A percentile compares a stretch with the other conserved stretches of the same genome.
Evolutionary conservation across 345 rosid species (phyloP).

Genomic region (Conringia planisiliqua): DNA sequence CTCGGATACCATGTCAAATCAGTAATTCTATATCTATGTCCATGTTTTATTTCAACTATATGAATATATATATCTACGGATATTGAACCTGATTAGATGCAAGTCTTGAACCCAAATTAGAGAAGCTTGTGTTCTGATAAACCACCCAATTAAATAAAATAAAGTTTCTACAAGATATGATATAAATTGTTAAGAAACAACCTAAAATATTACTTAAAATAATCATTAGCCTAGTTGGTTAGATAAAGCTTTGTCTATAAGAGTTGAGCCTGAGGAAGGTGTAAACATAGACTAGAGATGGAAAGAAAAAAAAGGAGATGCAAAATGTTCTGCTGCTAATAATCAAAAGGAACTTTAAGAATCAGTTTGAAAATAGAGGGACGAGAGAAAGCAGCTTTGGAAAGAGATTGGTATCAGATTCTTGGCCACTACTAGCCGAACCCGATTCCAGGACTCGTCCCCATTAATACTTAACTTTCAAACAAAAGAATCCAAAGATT

Average conservation of each 20-base stretch:
- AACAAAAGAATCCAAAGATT: conserved; percentile 2
- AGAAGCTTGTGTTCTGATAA: neutral
- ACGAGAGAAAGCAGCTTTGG: conserved; percentile 18
- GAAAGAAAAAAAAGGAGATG: neutral
- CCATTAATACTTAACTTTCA: neutral
- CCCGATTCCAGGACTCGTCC: conserved; percentile 20
- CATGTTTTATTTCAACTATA: neutral
- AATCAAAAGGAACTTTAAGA: conserved; percentile 24
- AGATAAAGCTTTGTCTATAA: neutral
- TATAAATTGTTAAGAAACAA: too few species aligned
- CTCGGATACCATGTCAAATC: neutral
- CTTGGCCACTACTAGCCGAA: conserved; percentile 27
- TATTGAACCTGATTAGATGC: neutral
- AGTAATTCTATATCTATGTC: neutral
- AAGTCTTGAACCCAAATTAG: neutral
- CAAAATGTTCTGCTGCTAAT: conserved; percentile 3
- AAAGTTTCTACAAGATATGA: too few species aligned
- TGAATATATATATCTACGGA: neutral
- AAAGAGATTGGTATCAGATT: conserved; percentile 25
- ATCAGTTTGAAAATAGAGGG: conserved; percentile 18
- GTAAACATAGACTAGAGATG: neutral
- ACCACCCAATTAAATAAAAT: too few species aligned
- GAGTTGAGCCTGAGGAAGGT: neutral
- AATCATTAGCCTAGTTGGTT: neutral
- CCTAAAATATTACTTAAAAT: too few species aligned